Percentiles rank a stretch among this genome's conserved stretches.
Conservation (phyloP, 371 early-diverging fungal species). For the Gilbertella persicaria region DNA sequence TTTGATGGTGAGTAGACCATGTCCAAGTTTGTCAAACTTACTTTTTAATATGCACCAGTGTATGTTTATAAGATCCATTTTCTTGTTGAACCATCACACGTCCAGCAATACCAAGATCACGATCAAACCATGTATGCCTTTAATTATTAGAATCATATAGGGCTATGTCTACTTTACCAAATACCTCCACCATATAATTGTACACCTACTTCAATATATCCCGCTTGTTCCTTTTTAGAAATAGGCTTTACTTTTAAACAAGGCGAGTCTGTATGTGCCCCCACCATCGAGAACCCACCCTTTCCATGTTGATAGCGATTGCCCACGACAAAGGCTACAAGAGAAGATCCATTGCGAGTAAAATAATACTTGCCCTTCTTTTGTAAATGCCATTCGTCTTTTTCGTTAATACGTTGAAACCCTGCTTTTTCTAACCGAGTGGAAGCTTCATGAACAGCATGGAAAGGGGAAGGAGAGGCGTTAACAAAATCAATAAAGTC, state of each 20-base stretch:
- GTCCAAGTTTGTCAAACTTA: too few species aligned
- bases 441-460: slow-evolving; percentile 80
- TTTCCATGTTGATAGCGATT: slow-evolving; percentile 82
- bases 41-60: slow-evolving; percentile 76
- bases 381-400: slow-evolving; percentile 79
- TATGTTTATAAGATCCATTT: slow-evolving; percentile 68
- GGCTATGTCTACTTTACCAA: too few species aligned
- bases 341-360: slow-evolving; percentile 87
- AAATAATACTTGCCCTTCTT: slow-evolving; percentile 90
- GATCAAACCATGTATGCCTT: slow-evolving; percentile 99
- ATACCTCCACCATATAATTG: slow-evolving; percentile 93
- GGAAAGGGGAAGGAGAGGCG: slow-evolving; percentile 93
- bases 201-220: slow-evolving; percentile 91
- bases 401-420: slow-evolving; percentile 86
- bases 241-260: slow-evolving; percentile 96
- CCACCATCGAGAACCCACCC: slow-evolving; percentile 88
- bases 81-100: slow-evolving; percentile 78
- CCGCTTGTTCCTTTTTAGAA: slow-evolving; percentile 80
- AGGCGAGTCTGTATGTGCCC: slow-evolving; percentile 97
- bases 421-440: slow-evolving; percentile 70
- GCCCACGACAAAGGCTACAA: slow-evolving; percentile 95
- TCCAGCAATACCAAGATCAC: slow-evolving; percentile 93
- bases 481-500: slow-evolving; percentile 88
- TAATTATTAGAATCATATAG: background rate
- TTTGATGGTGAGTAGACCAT: slow-evolving; percentile 60